Conservation (phyloP, 2,329 filamentous ascomycete genomes). For the Beauveria rudraprayagi region DNA sequence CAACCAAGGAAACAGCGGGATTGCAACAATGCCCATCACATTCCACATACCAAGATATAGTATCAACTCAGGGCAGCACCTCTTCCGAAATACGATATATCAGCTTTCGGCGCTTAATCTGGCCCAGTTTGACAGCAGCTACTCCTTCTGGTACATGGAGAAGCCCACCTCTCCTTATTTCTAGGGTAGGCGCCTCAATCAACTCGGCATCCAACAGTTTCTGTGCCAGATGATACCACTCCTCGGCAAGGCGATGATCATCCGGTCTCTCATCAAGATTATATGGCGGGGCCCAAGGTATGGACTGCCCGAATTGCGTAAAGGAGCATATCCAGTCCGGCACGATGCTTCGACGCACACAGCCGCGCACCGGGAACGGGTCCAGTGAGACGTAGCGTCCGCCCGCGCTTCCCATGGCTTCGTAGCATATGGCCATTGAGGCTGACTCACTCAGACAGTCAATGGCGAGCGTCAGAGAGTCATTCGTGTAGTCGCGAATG, state of each 20-base stretch:
- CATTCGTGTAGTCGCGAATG: slow-evolving; percentile 16
- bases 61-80: not conserved
- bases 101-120: not conserved
- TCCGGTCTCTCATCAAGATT: not conserved
- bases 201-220: not conserved
- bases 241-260: not conserved
- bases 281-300: not conserved
- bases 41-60: too few relatives aligned
- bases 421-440: slow-evolving; percentile 14
- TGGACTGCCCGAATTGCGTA: not conserved
- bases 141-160: not conserved
- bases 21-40: too few relatives aligned
- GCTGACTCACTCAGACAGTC: slow-evolving; percentile 15
- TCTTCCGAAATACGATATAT: not conserved
- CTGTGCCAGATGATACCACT: not conserved
- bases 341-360: not conserved
- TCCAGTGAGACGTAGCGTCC: not conserved
- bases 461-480: slow-evolving; percentile 12
- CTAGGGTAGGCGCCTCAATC: not conserved
- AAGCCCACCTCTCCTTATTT: not conserved
- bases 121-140: not conserved
- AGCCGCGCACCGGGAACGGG: not conserved
- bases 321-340: not conserved
- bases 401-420: not conserved
- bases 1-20: too few relatives aligned